Evolutionary conservation across 2,329 filamentous ascomycete genomes (phyloP).

Genomic region (Plectosphaerella plurivora): DNA sequence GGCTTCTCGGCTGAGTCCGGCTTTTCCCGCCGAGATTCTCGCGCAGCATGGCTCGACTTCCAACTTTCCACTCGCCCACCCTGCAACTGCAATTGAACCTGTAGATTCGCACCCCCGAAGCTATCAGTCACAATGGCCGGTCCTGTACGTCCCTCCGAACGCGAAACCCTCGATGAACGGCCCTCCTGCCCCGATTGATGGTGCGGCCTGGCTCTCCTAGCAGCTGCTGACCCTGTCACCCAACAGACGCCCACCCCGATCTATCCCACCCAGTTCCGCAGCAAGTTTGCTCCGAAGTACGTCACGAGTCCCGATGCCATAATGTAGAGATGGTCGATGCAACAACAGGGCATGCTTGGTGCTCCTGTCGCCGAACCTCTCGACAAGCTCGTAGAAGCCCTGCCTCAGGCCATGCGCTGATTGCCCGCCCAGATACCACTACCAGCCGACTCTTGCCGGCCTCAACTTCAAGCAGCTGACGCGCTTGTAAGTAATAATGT

Average conservation of each 20-base stretch:
- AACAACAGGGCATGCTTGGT: neutral
- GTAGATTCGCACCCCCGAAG: constrained; percentile 20
- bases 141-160: constrained; percentile 25
- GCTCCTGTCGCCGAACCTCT: neutral
- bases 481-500: constrained; percentile 45
- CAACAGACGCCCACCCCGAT: constrained; percentile 3
- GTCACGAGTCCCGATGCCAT: constrained; percentile 11
- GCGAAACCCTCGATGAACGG: neutral
- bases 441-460: constrained; percentile 51
- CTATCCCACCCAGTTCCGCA: constrained; percentile 21
- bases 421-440: constrained; percentile 47
- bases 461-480: constrained; percentile 42
- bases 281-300: constrained; percentile 64
- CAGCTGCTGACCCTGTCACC: neutral
- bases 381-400: too few species aligned
- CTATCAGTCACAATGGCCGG: constrained; percentile 33
- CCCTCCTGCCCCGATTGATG: too few species aligned
- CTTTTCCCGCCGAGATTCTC: constrained; percentile 13
- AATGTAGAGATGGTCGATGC: neutral
- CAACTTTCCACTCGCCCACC: constrained; percentile 9
- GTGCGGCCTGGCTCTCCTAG: too few species aligned
- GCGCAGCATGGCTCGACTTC: constrained; percentile 9
- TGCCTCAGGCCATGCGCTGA: constrained; percentile 17
- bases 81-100: constrained; percentile 29
- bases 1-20: constrained; percentile 10